A percentile compares a stretch with the other conserved stretches of the same genome.
phyloP scores from a whole-genome alignment of 2,329 filamentous ascomycete genomes.

The Didymella exigua region DNA sequence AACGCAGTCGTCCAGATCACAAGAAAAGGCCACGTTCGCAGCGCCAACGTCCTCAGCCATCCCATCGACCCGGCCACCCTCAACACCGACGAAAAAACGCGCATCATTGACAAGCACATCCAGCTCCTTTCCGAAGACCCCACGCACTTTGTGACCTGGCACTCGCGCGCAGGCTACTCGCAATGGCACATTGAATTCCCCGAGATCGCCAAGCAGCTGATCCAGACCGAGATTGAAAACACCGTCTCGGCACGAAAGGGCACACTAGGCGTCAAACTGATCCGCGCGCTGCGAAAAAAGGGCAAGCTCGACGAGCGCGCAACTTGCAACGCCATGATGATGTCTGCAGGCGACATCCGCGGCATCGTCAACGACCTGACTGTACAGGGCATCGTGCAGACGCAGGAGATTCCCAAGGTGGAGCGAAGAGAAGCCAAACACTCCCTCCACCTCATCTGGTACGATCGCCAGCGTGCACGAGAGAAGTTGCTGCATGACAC shows the following conservation, averaged over 20 bases:
- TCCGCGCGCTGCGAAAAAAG: conserved; percentile 81
- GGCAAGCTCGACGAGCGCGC: conserved; percentile 96
- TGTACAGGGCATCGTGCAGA: conserved; percentile 81
- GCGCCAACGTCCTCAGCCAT: conserved; percentile 28
- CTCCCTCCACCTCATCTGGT: conserved; percentile 91
- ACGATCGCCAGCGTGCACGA: conserved; percentile 75
- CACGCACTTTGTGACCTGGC: conserved; percentile 68
- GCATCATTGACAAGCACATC: conserved; percentile 71
- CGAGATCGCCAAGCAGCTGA: conserved; percentile 71
- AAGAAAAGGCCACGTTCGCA: conserved; percentile 29
- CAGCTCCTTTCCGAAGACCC: conserved; percentile 72
- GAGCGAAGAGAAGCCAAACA: conserved; percentile 79
- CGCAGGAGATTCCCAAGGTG: conserved; percentile 93
- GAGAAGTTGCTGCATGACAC: conserved; percentile 76
- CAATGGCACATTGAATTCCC: conserved; percentile 86
- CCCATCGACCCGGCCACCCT: conserved; percentile 36
- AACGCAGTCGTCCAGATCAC: conserved; percentile 33
- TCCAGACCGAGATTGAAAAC: conserved; percentile 79
- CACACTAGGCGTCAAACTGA: conserved; percentile 76
- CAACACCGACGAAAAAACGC: conserved; percentile 30
- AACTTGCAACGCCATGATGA: conserved; percentile 77
- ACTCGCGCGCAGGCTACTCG: conserved; percentile 66
- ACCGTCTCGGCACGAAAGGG: conserved; percentile 81
- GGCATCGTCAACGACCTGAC: conserved; percentile 85
- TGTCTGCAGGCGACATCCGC: conserved; percentile 84